Base-by-base conservation (phyloP, 1,284 basidiomycete species). In the Sporisorium graminicola region DNA sequence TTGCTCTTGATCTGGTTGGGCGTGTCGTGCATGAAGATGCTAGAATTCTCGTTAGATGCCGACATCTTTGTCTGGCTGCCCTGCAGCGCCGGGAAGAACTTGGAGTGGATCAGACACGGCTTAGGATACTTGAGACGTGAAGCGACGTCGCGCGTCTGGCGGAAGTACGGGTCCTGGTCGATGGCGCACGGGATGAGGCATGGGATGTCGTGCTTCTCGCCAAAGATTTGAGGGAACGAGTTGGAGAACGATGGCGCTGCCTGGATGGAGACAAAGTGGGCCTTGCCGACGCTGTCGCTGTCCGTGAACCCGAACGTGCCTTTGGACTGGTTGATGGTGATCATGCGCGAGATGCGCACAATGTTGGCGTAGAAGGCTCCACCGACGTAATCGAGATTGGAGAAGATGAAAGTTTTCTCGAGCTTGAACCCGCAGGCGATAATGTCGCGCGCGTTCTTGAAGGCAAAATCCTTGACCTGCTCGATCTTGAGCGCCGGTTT, bases 11-110 rank as follows among this genome's bases (percentile, higher is more conserved):
- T 98, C 87, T 95, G 93, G 77, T 91, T 91, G 18, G 91, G 89
- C 61, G 92, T 94, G 86, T 99, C 97, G 56, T 90, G 94, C 95
- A 99, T 98, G 87, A 90, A 98, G 78, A 99, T 96, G 79, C 92
- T 92, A 72, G 91, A 92, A 87, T 93, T 95, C 37, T 91, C 89
- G 86, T 95, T 92, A 56, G 93, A 94, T 4, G 96, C 96, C 83
- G 93, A 95, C 97, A 99, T 99, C 88, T 99, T 99, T 44, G 94
- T 97, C 86, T 97, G 94, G 6, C 95, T 93, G 44, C 97, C 97
- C 87, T 98, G 96, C 16, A 99, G 89, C 1, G 97, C 95, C 6
- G 97, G 97, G 88, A 99, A 97, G 90, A 99, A 99, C 85, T 96
- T 97, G 65, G 95, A 90, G 87, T 98, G 95, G 57, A 99, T 88